Evolutionary conservation across 495 filamentous ascomycete genomes (phyloP), one percentile per base, ranked within the genome.

Genomic region (Neurospora sp.): DNA sequence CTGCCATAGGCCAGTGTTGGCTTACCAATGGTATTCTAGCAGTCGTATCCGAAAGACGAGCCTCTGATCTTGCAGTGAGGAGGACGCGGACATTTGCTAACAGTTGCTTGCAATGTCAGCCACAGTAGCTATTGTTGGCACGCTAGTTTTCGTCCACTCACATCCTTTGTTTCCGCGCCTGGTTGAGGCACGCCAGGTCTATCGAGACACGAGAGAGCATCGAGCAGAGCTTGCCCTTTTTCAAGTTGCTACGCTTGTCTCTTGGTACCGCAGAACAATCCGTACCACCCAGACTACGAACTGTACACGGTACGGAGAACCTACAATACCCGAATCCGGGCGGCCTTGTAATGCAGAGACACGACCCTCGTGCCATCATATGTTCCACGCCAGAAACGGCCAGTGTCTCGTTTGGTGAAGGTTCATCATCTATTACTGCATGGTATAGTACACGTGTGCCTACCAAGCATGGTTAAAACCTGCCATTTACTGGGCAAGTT

Each of bases 161-260:
- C 53, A 31, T 27, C 53, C 53, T 8, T 61, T 12, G 22, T 27
- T 61, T 31, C 27, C 11, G 48, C 22, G 48, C 22, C 48, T 27
- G 20, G 48, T 31, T 31, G 22, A 53, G 46, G 46, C 27, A 53
- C 20, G 48, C 22, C 48, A 59, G 22, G 12, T 59, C 46, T 53
- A 20, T 6, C 27, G 22, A 27, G 27, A 61, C 53, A 31, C 22
- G 46, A 20, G 46, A 53, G 46, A 53, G 46, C 46, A 22, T 22
- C 39, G 46, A 71, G 39, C 40, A 18, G 46, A 61, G 16, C 20
- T 7, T 69, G 27, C 31, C 39, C 65, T 70, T 70, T 70, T 38
- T 69, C 70, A 16, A 70, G 88, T 59, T 22, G 46, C 46, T 48
- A 48, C n/a, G n/a, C 46, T 48, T 48, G 46, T 48, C 46, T 53